Evolutionary conservation across 495 filamentous ascomycete genomes (phyloP).

Genomic region (Friedmanniomyces endolithicus): DNA sequence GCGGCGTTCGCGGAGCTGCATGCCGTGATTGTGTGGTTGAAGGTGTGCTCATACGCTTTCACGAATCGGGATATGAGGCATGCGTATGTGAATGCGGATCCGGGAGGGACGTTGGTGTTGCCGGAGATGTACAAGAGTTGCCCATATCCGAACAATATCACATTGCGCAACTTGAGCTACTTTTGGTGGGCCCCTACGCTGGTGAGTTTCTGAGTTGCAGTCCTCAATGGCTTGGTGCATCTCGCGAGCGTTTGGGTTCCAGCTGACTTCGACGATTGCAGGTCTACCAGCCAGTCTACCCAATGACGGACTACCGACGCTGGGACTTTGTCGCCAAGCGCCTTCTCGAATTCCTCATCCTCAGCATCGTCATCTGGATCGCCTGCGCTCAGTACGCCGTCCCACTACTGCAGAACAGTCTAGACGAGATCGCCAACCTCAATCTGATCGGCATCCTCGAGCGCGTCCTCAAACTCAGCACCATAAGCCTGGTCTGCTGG

Average conservation of each 20-base stretch:
- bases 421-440: constrained; percentile 70
- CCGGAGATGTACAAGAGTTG: constrained; percentile 72
- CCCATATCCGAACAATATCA: constrained; percentile 84
- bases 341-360: constrained; percentile 55
- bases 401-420: constrained; percentile 75
- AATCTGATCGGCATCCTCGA: constrained; percentile 75
- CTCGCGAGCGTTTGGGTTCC: not conserved
- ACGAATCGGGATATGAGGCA: constrained; percentile 92
- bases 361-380: constrained; percentile 86
- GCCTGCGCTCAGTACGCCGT: constrained; percentile 84
- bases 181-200: constrained; percentile 97
- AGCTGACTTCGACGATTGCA: not conserved
- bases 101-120: constrained; percentile 42
- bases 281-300: constrained; percentile 91
- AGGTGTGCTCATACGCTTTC: constrained; percentile 88
- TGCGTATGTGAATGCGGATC: constrained; percentile 41
- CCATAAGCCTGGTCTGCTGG: constrained; percentile 90
- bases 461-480: constrained; percentile 84
- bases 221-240: not conserved
- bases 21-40: constrained; percentile 90
- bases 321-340: constrained; percentile 81
- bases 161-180: constrained; percentile 70
- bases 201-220: constrained; percentile 18
- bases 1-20: constrained; percentile 84
- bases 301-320: constrained; percentile 60